phyloP scores from a whole-genome alignment of 2,329 filamentous ascomycete species.

The Microdochium bolleyi region DNA sequence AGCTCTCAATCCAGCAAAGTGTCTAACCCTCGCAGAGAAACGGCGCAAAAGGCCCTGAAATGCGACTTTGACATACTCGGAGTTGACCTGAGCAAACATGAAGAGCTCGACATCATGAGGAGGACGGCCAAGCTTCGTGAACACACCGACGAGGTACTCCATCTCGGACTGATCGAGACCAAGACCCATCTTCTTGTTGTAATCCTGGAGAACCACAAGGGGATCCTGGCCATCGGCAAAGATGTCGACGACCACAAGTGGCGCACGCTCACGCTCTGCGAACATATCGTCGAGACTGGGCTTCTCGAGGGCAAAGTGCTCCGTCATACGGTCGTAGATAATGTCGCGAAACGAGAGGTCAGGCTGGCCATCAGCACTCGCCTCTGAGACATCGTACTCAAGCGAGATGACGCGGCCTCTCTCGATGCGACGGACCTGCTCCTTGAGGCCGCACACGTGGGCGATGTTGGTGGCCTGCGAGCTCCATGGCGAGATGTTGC shows the following conservation, averaged over 20 bases:
- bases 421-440: slow-evolving; percentile 70
- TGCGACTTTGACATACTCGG: slow-evolving; percentile 61
- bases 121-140: slow-evolving; percentile 52
- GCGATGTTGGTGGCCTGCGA: slow-evolving; percentile 93
- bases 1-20: neutral
- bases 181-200: slow-evolving; percentile 77
- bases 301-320: slow-evolving; percentile 59
- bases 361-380: slow-evolving; percentile 29
- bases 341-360: slow-evolving; percentile 57
- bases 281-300: slow-evolving; percentile 75
- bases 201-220: slow-evolving; percentile 65
- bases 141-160: slow-evolving; percentile 85
- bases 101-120: slow-evolving; percentile 89
- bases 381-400: slow-evolving; percentile 43
- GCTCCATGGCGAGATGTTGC: slow-evolving; percentile 91
- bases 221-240: slow-evolving; percentile 58
- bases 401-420: slow-evolving; percentile 73
- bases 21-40: neutral
- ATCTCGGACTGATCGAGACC: slow-evolving; percentile 86
- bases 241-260: slow-evolving; percentile 70
- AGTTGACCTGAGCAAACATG: slow-evolving; percentile 99
- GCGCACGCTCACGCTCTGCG: slow-evolving; percentile 51
- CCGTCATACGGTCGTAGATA: slow-evolving; percentile 93
- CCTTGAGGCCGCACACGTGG: slow-evolving; percentile 76
- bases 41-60: neutral